Evolutionary conservation across 1,284 basidiomycete species (phyloP).

Genomic region (Ganoderma multipileum): DNA sequence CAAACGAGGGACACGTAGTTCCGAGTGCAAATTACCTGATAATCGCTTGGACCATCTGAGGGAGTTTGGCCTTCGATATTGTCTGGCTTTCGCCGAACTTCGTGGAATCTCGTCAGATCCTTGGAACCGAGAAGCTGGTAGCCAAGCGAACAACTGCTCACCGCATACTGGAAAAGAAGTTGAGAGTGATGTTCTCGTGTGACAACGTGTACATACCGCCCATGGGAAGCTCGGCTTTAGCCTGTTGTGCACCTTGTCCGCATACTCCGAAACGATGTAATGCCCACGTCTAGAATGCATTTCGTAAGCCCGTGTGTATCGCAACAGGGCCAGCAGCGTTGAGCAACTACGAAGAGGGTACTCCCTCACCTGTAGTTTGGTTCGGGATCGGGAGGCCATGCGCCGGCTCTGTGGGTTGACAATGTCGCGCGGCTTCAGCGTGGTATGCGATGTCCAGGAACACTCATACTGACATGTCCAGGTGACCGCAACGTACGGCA

Average conservation of each 20-base stretch:
- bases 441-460: constrained; percentile 13
- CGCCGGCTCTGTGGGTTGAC: constrained; percentile 55
- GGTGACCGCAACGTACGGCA: constrained; percentile 75
- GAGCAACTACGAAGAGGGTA: not conserved
- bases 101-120: constrained; percentile 32
- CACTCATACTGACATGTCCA: constrained; percentile 65
- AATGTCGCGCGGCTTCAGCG: constrained; percentile 13
- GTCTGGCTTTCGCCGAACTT: constrained; percentile 84
- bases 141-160: constrained; percentile 44
- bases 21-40: constrained; percentile 57
- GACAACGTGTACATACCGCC: constrained; percentile 58
- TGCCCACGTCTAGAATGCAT: constrained; percentile 69
- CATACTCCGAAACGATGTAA: constrained; percentile 79
- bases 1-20: constrained; percentile 8
- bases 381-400: constrained; percentile 84
- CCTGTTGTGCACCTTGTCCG: constrained; percentile 73
- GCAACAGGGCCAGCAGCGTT: not conserved
- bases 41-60: constrained; percentile 77
- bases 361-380: constrained; percentile 74
- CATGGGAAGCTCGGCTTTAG: constrained; percentile 66
- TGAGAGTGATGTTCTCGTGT: constrained; percentile 23
- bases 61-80: constrained; percentile 69
- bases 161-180: constrained; percentile 61
- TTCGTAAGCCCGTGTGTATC: constrained; percentile 15
- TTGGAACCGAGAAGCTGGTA: constrained; percentile 16